Conservation (phyloP, 2,329 filamentous ascomycete genomes). For the Penicillium hordei region DNA sequence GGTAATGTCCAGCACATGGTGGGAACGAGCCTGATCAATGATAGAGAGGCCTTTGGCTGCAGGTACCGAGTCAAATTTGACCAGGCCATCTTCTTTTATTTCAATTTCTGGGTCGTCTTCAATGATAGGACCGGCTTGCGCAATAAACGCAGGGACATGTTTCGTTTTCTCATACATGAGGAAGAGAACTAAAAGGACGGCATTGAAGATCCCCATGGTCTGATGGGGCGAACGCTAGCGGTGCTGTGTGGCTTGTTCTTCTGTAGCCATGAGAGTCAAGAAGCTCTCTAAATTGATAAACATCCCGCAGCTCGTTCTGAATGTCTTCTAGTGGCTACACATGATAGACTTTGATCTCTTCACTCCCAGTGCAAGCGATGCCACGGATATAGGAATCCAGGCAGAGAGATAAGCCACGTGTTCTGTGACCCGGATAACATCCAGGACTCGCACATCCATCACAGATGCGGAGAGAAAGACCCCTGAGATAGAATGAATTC, state of each 20-base stretch:
- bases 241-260: constrained; percentile 34
- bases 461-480: background rate
- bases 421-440: background rate
- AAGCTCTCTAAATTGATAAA: constrained; percentile 23
- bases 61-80: constrained; percentile 9
- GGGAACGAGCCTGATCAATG: background rate
- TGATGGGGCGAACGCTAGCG: constrained; percentile 40
- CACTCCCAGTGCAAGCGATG: background rate
- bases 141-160: constrained; percentile 23
- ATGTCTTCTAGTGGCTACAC: background rate
- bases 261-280: constrained; percentile 37
- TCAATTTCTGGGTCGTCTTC: constrained; percentile 1
- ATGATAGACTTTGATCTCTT: background rate
- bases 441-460: background rate
- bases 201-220: constrained; percentile 37
- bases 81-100: background rate
- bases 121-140: background rate
- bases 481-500: background rate
- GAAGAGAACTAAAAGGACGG: constrained; percentile 31
- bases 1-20: constrained; percentile 28
- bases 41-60: constrained; percentile 8
- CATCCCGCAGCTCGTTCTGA: background rate
- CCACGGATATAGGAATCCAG: background rate
- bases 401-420: background rate
- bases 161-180: constrained; percentile 42